These are phyloP conservation scores for Brasilioporus rufonigricans DNA, from an alignment of 768 basidiomycete species.

Conservation along the genomic window DNA sequence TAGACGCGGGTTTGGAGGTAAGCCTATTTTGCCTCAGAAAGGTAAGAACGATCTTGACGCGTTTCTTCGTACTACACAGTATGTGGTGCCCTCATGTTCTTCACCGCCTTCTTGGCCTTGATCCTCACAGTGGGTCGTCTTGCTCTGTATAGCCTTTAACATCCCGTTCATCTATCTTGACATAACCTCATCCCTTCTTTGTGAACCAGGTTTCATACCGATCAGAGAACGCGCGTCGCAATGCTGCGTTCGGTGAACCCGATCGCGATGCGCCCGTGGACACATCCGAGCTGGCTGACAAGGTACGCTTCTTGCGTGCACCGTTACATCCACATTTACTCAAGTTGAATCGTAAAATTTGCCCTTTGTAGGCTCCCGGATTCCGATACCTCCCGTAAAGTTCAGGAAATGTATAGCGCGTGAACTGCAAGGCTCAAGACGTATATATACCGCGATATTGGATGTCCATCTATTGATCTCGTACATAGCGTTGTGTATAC, in stretches of 20 bases:
- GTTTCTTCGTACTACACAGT: conserved; percentile 10
- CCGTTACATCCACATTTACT: too few relatives aligned
- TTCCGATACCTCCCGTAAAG: conserved; percentile 49
- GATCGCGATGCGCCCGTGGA: conserved; percentile 50
- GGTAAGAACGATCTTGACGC: not conserved
- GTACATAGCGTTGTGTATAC: too few relatives aligned
- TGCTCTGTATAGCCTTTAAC: too few relatives aligned
- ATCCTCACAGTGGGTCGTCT: conserved; percentile 18
- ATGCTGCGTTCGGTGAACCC: conserved; percentile 52
- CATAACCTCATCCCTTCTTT: too few relatives aligned
- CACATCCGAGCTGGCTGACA: conserved; percentile 63
- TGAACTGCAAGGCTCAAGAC: not conserved
- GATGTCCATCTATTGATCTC: too few relatives aligned
- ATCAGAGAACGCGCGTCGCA: conserved; percentile 55
- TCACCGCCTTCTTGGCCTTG: conserved; percentile 17
- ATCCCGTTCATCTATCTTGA: too few relatives aligned
- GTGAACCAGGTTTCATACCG: conserved; percentile 61
- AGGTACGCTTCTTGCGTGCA: too few relatives aligned
- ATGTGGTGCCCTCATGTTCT: conserved; percentile 25
- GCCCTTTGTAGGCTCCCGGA: too few relatives aligned
- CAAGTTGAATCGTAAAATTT: too few relatives aligned
- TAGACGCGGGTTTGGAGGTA: not conserved
- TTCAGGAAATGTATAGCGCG: too few relatives aligned
- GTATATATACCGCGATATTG: too few relatives aligned
- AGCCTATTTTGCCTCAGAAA: too few relatives aligned